Evolutionary conservation across 2,329 filamentous ascomycete species (phyloP).

Genomic region (Pseudocercospora fuligena): DNA sequence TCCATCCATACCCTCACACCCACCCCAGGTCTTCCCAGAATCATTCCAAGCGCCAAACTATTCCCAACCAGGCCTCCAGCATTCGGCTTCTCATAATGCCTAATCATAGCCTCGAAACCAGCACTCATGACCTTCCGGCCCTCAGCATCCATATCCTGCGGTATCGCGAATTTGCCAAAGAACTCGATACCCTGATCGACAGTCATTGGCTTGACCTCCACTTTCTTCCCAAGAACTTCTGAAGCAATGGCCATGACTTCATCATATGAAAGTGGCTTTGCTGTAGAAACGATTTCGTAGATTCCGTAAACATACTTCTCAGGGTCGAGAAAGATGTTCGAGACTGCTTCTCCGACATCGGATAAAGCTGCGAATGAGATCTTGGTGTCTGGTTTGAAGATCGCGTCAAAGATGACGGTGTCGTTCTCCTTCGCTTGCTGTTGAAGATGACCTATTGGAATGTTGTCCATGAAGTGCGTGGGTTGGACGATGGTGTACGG

Average conservation of each 20-base stretch:
- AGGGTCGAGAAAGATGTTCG: slow-evolving; percentile 32
- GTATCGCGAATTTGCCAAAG: slow-evolving; percentile 20
- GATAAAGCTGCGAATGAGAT: slow-evolving; percentile 37
- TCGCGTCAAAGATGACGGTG: slow-evolving; percentile 27
- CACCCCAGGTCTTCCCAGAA: slow-evolving; percentile 27
- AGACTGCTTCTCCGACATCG: slow-evolving; percentile 37
- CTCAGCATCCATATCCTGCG: slow-evolving; percentile 3
- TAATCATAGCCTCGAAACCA: slow-evolving; percentile 1
- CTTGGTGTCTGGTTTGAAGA: slow-evolving; percentile 31
- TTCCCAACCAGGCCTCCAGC: slow-evolving; percentile 30
- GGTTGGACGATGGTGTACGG: slow-evolving; percentile 46
- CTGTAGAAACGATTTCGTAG: slow-evolving; percentile 36
- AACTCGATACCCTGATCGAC: slow-evolving; percentile 30
- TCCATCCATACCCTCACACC: slow-evolving; percentile 23
- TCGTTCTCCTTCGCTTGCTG: slow-evolving; percentile 1
- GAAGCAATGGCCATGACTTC: slow-evolving; percentile 30
- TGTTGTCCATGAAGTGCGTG: slow-evolving; percentile 42
- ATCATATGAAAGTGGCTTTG: slow-evolving; percentile 25
- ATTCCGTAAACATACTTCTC: slow-evolving; percentile 38
- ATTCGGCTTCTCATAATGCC: slow-evolving; percentile 29
- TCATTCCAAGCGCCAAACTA: slow-evolving; percentile 28
- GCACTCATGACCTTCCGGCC: neutral
- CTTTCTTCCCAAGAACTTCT: slow-evolving; percentile 34
- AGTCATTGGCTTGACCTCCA: slow-evolving; percentile 28
- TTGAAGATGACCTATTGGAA: slow-evolving; percentile 26